Percentiles rank a stretch among this genome's conserved stretches.
Conservation (phyloP, 768 basidiomycete genomes). For the Russula sp. region DNA sequence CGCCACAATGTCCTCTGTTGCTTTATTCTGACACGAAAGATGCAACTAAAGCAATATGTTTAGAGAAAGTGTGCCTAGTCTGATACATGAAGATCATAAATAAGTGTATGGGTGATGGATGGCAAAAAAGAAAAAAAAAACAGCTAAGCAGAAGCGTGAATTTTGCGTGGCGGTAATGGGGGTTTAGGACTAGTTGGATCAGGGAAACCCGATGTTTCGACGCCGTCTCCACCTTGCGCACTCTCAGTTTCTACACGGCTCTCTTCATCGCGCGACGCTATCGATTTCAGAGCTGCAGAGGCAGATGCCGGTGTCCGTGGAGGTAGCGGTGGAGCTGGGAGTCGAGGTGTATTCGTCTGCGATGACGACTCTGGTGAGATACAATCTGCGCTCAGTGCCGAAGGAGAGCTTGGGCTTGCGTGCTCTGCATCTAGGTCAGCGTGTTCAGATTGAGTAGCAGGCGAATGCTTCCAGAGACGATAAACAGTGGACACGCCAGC, state of each 20-base stretch:
- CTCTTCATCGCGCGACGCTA: conserved; percentile 38
- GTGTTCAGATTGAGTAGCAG: conserved; percentile 23
- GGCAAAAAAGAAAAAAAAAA: background rate
- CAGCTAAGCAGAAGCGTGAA: conserved; percentile 18
- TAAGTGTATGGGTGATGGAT: background rate
- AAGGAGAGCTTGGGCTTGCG: background rate
- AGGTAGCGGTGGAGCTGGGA: conserved; percentile 42
- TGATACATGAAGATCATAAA: conserved; percentile 16
- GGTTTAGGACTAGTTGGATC: conserved; percentile 20
- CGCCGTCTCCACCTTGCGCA: conserved; percentile 2
- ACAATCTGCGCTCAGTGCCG: background rate
- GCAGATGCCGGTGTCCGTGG: conserved; percentile 43
- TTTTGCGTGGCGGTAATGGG: conserved; percentile 26
- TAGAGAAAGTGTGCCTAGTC: conserved; percentile 2
- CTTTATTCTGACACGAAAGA: background rate
- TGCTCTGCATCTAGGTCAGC: conserved; percentile 5
- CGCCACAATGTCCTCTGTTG: background rate
- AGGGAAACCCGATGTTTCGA: background rate
- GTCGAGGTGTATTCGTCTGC: conserved; percentile 16
- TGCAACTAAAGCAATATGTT: background rate
- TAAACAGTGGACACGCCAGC: conserved; percentile 63
- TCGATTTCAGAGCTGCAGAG: conserved; percentile 51
- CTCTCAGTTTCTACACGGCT: conserved; percentile 15
- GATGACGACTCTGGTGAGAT: conserved; percentile 1
- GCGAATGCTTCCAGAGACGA: conserved; percentile 64